These are phyloP conservation scores for Carpediemonas membranifera DNA, from an alignment of 78 protist genomes.

Conservation along the genomic window DNA sequence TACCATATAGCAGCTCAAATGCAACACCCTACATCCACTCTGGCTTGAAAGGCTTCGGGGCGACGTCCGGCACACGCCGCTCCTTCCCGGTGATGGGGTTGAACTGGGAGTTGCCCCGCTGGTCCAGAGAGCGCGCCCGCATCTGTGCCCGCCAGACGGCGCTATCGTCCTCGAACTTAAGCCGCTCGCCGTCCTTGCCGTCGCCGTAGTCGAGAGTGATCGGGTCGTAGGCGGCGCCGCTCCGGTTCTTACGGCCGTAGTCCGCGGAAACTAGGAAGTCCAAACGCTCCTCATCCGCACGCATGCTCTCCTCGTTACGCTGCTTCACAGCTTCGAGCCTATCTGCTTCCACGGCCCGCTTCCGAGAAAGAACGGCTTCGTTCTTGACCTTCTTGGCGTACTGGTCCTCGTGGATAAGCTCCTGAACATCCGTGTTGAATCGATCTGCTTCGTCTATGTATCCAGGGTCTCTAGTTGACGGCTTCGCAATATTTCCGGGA, in stretches of 20 bases:
- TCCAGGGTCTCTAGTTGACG: no score
- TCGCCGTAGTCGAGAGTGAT: background rate
- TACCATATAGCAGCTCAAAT: no score
- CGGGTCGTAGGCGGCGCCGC: background rate
- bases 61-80: no score
- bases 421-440: background rate
- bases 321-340: background rate
- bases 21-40: no score
- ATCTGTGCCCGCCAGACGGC: background rate
- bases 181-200: background rate
- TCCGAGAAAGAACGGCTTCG: background rate
- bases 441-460: background rate
- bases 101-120: background rate
- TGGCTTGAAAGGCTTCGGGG: no score
- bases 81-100: constrained; percentile 16
- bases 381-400: background rate
- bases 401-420: background rate
- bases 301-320: background rate
- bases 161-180: background rate
- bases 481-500: no score
- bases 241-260: background rate
- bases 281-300: background rate
- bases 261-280: background rate
- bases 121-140: background rate
- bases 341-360: background rate